Base-by-base conservation (phyloP, 2,329 filamentous ascomycete genomes). In the Cordyceps tenuipes region DNA sequence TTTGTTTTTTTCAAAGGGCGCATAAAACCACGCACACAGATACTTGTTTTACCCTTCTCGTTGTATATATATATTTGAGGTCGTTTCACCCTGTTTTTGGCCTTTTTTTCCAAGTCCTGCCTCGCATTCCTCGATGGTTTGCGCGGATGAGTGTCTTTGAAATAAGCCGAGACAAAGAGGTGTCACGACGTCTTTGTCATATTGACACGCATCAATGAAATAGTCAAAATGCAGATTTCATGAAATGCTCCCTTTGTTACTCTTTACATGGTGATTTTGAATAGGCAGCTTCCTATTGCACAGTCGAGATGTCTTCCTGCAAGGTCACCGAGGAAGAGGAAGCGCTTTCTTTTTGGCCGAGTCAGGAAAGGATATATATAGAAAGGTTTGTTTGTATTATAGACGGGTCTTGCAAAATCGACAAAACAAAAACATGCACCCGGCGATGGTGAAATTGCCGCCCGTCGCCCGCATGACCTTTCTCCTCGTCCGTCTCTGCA, bases 21-120 rank as follows among this genome's bases (percentile, higher is more conserved):
- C 57, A 47, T 41, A 59, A 59, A 52, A 59, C 49, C 48, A 52
- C 39, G 43, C 12, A 5, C 29, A 47, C 49, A 52, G 49, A 59
- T 17, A 52, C 36, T 56, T 50, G 48, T 59, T 59, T 59, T 60
- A 60, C 52, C 52, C 44, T 60, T 60, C 52, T 55, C 26, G 31
- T 41, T 60, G 59, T 60, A 60, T 46, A 60, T 60, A 60, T 60
- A 60, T 56, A 23, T 39, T 60, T 29, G 7, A 23, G 50, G n/a
- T 34, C 54, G 49, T 39, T 50, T 53, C 19, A 29, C 36, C 26
- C 44, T 3, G 4, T 23, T 4, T 23, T 23, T 19, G 15, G 19
- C 12, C 9, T 29, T 31, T 48, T 39, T 48, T 43, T 7, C 19
- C 13, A 7, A 8, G 2, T 43, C 39, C n/a, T 43, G 39, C 39